Conservation (phyloP, 78 protist species). For the Dictyostelium capitatum region DNA sequence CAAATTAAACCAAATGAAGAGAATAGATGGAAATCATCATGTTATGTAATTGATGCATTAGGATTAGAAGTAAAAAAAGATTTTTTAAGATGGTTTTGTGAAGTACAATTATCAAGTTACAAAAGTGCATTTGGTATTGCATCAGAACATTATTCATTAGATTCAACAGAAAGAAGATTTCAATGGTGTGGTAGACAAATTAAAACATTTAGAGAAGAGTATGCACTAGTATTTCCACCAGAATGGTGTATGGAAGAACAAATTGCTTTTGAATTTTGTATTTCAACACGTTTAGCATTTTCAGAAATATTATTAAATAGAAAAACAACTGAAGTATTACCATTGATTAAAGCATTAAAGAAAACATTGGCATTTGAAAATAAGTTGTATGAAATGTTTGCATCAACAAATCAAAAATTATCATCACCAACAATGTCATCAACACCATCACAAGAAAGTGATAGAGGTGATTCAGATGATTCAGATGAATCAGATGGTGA, state of each 20-base stretch:
- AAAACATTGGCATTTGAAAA: conserved; percentile 80
- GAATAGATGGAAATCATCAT: conserved; percentile 74
- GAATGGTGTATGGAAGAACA: conserved; percentile 80
- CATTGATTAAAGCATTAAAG: conserved; percentile 50
- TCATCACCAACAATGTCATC: conserved; percentile 30
- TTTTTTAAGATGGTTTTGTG: conserved; percentile 79
- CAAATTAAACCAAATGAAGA: conserved; percentile 48
- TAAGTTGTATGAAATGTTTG: conserved; percentile 34
- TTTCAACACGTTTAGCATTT: conserved; percentile 41
- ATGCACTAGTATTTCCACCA: conserved; percentile 64
- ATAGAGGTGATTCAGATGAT: background rate
- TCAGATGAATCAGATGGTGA: background rate
- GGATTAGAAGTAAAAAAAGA: conserved; percentile 55
- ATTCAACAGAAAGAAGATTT: conserved; percentile 63
- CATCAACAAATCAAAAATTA: background rate
- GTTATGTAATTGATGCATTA: conserved; percentile 75
- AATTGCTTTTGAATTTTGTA: conserved; percentile 76
- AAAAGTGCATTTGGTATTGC: conserved; percentile 35
- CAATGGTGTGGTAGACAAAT: conserved; percentile 36
- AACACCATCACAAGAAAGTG: conserved; percentile 13
- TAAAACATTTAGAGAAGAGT: conserved; percentile 42
- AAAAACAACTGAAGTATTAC: conserved; percentile 33
- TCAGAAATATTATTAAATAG: conserved; percentile 18
- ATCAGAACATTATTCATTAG: conserved; percentile 44
- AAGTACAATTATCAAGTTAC: conserved; percentile 35